Percentiles rank a stretch among this genome's conserved stretches.
phyloP scores from a whole-genome alignment of 768 basidiomycete genomes.

The Boletus pseudo-olivaceus region DNA sequence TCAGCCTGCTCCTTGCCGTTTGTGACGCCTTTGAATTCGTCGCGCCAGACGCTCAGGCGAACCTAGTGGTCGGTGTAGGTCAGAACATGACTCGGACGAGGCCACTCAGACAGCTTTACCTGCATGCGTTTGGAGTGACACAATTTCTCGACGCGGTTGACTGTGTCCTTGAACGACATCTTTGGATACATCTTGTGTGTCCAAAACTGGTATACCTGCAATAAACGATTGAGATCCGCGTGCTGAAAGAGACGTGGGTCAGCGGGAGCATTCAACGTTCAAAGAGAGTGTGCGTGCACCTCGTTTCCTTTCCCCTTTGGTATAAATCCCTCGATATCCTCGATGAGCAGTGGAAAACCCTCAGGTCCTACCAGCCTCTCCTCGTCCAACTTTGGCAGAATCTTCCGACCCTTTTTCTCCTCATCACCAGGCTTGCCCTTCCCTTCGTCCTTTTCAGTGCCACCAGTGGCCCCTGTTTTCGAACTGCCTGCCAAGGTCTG shows the following conservation, averaged over 20 bases:
- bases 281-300: constrained; percentile 40
- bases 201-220: constrained; percentile 93
- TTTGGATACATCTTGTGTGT: constrained; percentile 90
- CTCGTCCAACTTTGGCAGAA: constrained; percentile 66
- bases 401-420: constrained; percentile 31
- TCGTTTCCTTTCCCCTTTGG: constrained; percentile 91
- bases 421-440: constrained; percentile 17
- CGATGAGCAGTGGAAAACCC: constrained; percentile 79
- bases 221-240: constrained; percentile 74
- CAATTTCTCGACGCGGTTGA: constrained; percentile 80
- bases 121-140: constrained; percentile 85
- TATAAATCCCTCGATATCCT: constrained; percentile 73
- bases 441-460: background rate
- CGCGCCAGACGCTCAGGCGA: constrained; percentile 71
- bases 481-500: constrained; percentile 49
- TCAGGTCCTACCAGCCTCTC: constrained; percentile 63
- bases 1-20: constrained; percentile 31
- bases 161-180: constrained; percentile 82
- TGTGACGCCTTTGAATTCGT: constrained; percentile 52
- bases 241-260: constrained; percentile 40
- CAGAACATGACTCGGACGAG: background rate
- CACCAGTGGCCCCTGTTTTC: constrained; percentile 26
- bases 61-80: constrained; percentile 42
- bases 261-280: background rate
- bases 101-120: constrained; percentile 41